These are phyloP conservation scores for Fomitopsis pinicola DNA, from an alignment of 1,284 basidiomycete species.

Conservation along the genomic window DNA sequence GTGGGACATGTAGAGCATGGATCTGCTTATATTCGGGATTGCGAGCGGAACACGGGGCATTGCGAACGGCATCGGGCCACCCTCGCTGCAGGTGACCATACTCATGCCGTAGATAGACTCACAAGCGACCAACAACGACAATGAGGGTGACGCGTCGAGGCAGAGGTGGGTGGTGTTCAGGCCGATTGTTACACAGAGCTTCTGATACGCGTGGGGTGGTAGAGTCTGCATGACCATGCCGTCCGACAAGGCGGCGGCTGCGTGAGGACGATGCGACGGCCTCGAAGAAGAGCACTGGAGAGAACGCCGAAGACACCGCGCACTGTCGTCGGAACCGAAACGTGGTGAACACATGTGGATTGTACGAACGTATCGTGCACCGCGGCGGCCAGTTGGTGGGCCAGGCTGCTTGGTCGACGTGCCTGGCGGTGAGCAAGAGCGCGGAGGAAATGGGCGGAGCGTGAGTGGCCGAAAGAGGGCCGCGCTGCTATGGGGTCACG, in stretches of 20 bases:
- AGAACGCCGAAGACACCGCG: neutral
- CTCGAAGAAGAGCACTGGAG: no score
- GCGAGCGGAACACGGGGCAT: neutral
- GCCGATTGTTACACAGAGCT: neutral
- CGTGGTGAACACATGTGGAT: no score
- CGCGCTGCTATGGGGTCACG: neutral
- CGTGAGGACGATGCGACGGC: no score
- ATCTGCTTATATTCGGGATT: neutral
- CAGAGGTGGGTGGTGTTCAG: neutral
- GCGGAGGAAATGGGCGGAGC: neutral
- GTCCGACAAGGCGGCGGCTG: no score
- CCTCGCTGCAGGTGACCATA: slow-evolving; percentile 7
- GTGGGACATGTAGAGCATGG: neutral
- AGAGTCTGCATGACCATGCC: neutral
- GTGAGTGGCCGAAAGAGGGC: neutral
- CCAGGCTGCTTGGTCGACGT: neutral
- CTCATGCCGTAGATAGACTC: neutral
- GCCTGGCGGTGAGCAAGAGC: neutral
- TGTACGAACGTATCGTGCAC: no score
- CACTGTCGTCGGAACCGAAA: neutral
- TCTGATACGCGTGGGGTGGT: neutral
- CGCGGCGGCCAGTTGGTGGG: no score
- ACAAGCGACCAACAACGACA: neutral
- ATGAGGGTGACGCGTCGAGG: neutral
- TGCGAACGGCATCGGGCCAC: slow-evolving; percentile 5